A percentile compares a stretch with the other conserved stretches of the same genome.
Evolutionary conservation across 2,329 filamentous ascomycete species (phyloP).

Genomic region (Botryotinia narcissicola): DNA sequence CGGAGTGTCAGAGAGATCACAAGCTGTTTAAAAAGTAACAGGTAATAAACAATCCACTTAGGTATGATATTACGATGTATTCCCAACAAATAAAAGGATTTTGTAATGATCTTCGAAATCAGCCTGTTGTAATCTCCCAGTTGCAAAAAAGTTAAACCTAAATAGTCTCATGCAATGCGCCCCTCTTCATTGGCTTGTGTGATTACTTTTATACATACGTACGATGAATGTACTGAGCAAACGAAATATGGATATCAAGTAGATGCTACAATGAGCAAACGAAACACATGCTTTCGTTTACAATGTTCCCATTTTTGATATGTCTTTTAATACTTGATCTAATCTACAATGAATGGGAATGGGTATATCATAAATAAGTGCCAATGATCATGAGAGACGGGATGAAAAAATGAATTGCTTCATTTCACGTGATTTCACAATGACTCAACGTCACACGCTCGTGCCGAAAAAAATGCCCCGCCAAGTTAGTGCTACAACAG

Average conservation of each 20-base stretch:
- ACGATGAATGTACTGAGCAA: background rate
- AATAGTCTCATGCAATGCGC: background rate
- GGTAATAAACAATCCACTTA: no score
- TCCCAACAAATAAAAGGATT: background rate
- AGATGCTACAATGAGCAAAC: background rate
- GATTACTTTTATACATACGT: background rate
- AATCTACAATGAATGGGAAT: background rate
- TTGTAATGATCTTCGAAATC: background rate
- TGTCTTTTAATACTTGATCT: background rate
- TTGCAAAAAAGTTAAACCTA: background rate
- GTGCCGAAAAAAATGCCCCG: constrained; percentile 9
- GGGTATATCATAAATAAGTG: background rate
- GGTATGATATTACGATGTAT: background rate
- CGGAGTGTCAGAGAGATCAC: background rate
- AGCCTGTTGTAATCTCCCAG: background rate
- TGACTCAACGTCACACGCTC: constrained; percentile 4
- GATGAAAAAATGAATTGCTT: background rate
- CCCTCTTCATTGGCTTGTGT: constrained; percentile 7
- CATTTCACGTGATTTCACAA: constrained; percentile 4
- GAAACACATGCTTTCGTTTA: background rate
- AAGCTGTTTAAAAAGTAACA: background rate
- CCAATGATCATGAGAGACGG: background rate
- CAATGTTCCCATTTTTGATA: background rate
- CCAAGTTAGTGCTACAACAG: background rate
- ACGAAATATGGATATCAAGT: background rate